Evolutionary conservation across 441 rosid genomes (phyloP).

Genomic region (Syzygium syzygioides): DNA sequence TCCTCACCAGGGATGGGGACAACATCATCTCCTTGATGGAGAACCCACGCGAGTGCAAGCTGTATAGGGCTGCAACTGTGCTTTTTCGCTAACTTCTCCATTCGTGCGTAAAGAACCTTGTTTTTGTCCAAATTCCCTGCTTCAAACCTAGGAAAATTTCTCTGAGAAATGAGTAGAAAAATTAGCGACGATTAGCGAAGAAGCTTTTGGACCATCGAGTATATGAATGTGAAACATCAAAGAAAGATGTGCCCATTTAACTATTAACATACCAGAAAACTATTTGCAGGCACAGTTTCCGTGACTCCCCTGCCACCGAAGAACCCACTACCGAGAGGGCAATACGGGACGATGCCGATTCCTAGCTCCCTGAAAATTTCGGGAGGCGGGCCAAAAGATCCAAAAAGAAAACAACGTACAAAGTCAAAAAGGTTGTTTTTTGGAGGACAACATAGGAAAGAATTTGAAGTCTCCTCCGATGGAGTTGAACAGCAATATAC

Average conservation of each 20-base stretch:
- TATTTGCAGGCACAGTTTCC: background rate
- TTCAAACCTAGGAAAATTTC: background rate
- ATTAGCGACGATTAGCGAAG: background rate
- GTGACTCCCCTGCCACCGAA: slow-evolving; percentile 1
- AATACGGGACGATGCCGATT: slow-evolving; percentile 1
- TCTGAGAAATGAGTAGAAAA: background rate
- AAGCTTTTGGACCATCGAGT: background rate
- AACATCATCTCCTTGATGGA: background rate
- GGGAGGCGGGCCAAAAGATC: background rate
- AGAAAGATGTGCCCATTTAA: background rate
- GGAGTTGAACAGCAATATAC: background rate
- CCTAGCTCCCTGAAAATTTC: background rate
- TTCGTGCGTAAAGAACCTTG: background rate
- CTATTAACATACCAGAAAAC: background rate
- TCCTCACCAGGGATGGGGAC: background rate
- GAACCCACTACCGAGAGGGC: slow-evolving; percentile 2
- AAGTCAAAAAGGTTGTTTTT: background rate
- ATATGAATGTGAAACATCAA: background rate
- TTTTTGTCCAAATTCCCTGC: background rate
- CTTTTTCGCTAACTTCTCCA: background rate
- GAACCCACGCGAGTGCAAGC: background rate
- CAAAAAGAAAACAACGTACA: background rate
- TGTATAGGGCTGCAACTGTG: background rate
- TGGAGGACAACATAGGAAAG: background rate
- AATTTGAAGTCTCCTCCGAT: background rate